Conservation (phyloP, 192 early-diverging fungal genomes). For the Mortierella antarctica region DNA sequence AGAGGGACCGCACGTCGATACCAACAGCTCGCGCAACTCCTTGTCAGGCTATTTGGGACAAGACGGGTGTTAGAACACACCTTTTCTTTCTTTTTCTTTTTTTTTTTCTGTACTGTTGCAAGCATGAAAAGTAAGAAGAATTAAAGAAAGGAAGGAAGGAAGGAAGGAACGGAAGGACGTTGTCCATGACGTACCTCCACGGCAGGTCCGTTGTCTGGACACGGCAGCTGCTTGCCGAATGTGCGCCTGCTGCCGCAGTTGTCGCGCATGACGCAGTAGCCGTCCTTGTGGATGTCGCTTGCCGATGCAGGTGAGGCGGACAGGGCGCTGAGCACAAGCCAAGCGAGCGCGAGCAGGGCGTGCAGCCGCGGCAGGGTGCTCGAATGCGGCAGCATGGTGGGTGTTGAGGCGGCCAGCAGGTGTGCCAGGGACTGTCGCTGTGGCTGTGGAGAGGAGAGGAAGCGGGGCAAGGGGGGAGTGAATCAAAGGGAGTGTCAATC, state of each 20-base stretch:
- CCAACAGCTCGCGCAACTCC: constrained; percentile 55
- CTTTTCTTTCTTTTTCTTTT: background rate
- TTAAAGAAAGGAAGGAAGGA: background rate
- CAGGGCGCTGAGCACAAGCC: constrained; percentile 13
- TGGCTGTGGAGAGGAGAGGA: background rate
- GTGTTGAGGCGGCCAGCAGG: background rate
- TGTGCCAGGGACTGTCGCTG: background rate
- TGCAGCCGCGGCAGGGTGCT: constrained; percentile 1
- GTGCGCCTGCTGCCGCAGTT: constrained; percentile 61
- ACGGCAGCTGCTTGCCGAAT: constrained; percentile 61
- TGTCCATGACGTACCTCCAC: constrained; percentile 35
- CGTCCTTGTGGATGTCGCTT: constrained; percentile 56
- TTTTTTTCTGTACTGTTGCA: background rate
- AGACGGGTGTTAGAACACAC: background rate
- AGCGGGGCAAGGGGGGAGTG: background rate
- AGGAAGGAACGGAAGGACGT: background rate
- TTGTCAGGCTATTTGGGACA: constrained; percentile 40
- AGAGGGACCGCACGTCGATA: constrained; percentile 63
- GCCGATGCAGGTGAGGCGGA: constrained; percentile 12
- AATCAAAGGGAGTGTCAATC: background rate
- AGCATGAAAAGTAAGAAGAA: constrained; percentile 5
- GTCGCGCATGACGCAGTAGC: constrained; percentile 70
- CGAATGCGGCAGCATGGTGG: constrained; percentile 4
- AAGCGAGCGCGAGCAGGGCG: background rate
- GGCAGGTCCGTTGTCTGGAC: constrained; percentile 63